Percentiles rank a stretch among this genome's conserved stretches.
Evolutionary conservation across 2,329 filamentous ascomycete genomes (phyloP).

Genomic region (Penicillium italicum): DNA sequence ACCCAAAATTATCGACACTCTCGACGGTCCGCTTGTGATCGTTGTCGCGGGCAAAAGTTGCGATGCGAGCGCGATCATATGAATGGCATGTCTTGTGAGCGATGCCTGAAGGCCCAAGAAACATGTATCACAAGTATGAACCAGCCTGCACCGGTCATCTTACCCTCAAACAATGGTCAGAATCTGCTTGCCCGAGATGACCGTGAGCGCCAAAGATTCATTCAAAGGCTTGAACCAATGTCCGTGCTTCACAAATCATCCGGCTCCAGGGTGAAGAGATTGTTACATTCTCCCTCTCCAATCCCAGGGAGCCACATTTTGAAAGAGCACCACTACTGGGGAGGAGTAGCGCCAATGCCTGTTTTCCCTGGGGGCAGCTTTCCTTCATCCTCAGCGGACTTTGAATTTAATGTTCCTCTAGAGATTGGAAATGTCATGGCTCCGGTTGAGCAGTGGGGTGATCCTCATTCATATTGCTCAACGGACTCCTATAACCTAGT

Average conservation of each 20-base stretch:
- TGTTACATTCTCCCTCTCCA: not conserved
- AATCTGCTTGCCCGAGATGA: constrained; percentile 1
- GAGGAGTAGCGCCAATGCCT: not conserved
- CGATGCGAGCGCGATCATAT: constrained; percentile 23
- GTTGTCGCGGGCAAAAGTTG: constrained; percentile 25
- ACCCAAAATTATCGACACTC: constrained; percentile 22
- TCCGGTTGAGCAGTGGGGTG: not conserved
- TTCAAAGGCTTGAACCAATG: constrained; percentile 1
- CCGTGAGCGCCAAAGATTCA: not conserved
- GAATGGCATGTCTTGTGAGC: constrained; percentile 22
- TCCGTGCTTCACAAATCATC: constrained; percentile 15
- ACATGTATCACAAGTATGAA: constrained; percentile 21
- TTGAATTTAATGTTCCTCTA: not conserved
- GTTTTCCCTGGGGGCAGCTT: not conserved
- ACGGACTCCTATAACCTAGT: not conserved
- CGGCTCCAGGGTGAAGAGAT: constrained; percentile 11
- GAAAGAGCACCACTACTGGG: constrained; percentile 4
- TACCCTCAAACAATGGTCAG: not conserved
- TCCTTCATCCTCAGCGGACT: not conserved
- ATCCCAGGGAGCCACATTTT: not conserved
- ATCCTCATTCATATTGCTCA: not conserved
- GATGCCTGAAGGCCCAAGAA: constrained; percentile 25
- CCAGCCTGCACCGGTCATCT: constrained; percentile 8
- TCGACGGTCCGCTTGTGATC: constrained; percentile 23
- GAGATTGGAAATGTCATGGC: not conserved